A percentile compares a stretch with the other conserved stretches of the same genome.
Conservation (phyloP, 192 early-diverging fungal genomes). For the Thamnidium elegans region DNA sequence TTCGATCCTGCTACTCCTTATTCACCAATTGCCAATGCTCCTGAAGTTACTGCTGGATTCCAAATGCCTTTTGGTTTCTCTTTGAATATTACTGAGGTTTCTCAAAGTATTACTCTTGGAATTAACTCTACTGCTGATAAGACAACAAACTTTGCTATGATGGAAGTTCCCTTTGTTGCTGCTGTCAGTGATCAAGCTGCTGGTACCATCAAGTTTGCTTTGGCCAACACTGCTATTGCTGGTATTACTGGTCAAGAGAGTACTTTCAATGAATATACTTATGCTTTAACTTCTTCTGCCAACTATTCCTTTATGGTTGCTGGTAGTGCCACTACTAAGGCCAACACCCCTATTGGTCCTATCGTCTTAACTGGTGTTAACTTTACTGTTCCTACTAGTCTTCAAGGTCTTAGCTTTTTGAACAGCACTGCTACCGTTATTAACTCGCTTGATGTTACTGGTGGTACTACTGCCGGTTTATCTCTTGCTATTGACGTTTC, state of each 20-base stretch:
- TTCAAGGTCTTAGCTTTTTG: slow-evolving; percentile 57
- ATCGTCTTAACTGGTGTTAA: slow-evolving; percentile 51
- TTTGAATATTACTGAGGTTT: slow-evolving; percentile 53
- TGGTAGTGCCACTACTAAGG: slow-evolving; percentile 49
- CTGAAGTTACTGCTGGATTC: slow-evolving; percentile 46
- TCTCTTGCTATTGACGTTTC: slow-evolving; percentile 39
- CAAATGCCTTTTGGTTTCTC: slow-evolving; percentile 63
- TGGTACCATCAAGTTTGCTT: slow-evolving; percentile 48
- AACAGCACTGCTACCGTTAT: slow-evolving; percentile 48
- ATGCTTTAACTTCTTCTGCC: slow-evolving; percentile 43
- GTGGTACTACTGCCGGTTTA: slow-evolving; percentile 43
- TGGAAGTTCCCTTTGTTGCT: slow-evolving; percentile 24
- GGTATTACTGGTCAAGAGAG: slow-evolving; percentile 41
- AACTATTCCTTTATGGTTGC: slow-evolving; percentile 41
- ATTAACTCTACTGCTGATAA: slow-evolving; percentile 28
- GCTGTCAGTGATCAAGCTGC: slow-evolving; percentile 41
- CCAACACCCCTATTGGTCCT: slow-evolving; percentile 53
- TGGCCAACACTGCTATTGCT: slow-evolving; percentile 43
- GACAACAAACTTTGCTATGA: slow-evolving; percentile 23
- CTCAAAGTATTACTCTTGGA: slow-evolving; percentile 49
- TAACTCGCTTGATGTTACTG: slow-evolving; percentile 53
- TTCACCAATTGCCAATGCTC: slow-evolving; percentile 43
- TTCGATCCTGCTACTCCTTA: slow-evolving; percentile 49
- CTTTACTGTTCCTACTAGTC: slow-evolving; percentile 47
- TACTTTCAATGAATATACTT: slow-evolving; percentile 54